Evolutionary conservation across 2,329 filamentous ascomycete genomes (phyloP).

Genomic region (Fusarium odoratissimum): DNA sequence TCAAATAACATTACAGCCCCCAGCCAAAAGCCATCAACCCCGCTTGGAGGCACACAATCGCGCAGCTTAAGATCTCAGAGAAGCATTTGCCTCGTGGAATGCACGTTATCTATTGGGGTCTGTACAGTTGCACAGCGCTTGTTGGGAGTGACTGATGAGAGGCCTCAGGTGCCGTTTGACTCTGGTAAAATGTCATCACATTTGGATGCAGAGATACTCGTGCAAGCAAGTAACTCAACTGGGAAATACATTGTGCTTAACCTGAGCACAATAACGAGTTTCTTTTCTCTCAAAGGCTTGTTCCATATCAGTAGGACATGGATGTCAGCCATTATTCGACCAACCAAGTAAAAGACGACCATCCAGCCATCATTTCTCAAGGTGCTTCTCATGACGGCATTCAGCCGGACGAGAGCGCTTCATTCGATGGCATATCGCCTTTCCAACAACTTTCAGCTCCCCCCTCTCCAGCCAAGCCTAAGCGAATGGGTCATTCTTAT

Average conservation of each 20-base stretch:
- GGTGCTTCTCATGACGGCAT: slow-evolving; percentile 27
- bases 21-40: slow-evolving; percentile 24
- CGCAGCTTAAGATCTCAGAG: slow-evolving; percentile 29
- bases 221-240: background rate
- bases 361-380: slow-evolving; percentile 38
- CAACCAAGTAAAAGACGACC: slow-evolving; percentile 18
- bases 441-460: background rate
- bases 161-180: background rate
- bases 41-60: slow-evolving; percentile 32
- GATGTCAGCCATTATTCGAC: slow-evolving; percentile 8
- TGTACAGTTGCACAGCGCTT: slow-evolving; percentile 1
- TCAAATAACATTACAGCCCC: slow-evolving; percentile 19
- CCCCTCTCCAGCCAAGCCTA: background rate
- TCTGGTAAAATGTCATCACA: background rate
- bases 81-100: slow-evolving; percentile 35
- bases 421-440: slow-evolving; percentile 10
- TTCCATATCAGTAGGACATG: slow-evolving; percentile 20
- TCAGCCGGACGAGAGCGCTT: background rate
- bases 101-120: slow-evolving; percentile 21
- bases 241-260: background rate
- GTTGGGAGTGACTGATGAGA: background rate
- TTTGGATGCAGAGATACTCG: background rate
- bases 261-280: slow-evolving; percentile 3
- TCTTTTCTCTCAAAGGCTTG: slow-evolving; percentile 8
- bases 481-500: slow-evolving; percentile 7